Evolutionary conservation across 2,329 filamentous ascomycete genomes (phyloP).

Genomic region (Metarhizium humberi): DNA sequence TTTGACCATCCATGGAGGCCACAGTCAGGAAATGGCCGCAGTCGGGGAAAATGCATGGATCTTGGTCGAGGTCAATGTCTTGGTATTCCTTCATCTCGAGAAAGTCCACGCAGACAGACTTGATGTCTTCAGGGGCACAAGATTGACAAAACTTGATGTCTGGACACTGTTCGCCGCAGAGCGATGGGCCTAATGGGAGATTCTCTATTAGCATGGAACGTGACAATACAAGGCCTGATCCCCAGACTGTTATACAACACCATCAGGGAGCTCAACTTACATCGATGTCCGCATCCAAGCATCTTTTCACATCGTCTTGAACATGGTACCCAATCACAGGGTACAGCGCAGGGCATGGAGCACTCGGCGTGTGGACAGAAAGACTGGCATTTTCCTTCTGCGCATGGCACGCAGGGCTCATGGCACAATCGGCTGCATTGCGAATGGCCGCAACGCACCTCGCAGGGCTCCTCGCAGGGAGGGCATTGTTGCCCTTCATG

Average conservation of each 20-base stretch:
- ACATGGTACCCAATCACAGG: conserved; percentile 60
- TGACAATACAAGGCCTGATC: too few relatives aligned
- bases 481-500: conserved; percentile 39
- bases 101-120: conserved; percentile 43
- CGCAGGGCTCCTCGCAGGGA: conserved; percentile 40
- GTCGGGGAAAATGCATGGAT: conserved; percentile 50
- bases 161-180: conserved; percentile 58
- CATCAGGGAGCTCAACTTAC: conserved; percentile 16
- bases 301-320: conserved; percentile 43
- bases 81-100: conserved; percentile 43
- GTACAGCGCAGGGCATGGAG: conserved; percentile 52
- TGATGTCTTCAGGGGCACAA: conserved; percentile 37
- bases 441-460: conserved; percentile 47
- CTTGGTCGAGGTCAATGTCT: conserved; percentile 48
- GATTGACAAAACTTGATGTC: conserved; percentile 41
- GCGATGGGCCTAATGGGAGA: conserved; percentile 31
- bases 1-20: conserved; percentile 50
- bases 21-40: conserved; percentile 57
- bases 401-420: conserved; percentile 54
- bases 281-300: conserved; percentile 52
- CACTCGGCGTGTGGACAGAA: conserved; percentile 43
- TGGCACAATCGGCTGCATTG: conserved; percentile 44
- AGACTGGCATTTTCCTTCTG: conserved; percentile 43
- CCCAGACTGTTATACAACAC: not conserved
- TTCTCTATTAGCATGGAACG: not conserved